These are phyloP conservation scores for Trichophyton mentagrophytes DNA, from an alignment of 2,329 filamentous ascomycete genomes.

Conservation along the genomic window DNA sequence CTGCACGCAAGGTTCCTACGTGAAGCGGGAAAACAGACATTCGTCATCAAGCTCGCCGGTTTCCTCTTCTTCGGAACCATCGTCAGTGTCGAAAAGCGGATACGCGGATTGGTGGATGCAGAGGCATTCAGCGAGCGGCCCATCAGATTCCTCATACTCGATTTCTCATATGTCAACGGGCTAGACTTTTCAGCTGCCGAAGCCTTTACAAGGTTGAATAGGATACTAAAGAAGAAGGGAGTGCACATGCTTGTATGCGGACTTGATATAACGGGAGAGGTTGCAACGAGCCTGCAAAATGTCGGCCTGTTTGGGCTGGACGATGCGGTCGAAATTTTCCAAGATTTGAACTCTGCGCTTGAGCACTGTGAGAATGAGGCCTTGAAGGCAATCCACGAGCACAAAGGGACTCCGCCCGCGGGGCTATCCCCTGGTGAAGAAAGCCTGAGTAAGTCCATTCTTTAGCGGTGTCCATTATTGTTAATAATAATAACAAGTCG, in stretches of 20 bases:
- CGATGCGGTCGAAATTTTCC: slow-evolving; percentile 65
- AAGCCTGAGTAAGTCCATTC: slow-evolving; percentile 6
- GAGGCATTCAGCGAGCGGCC: slow-evolving; percentile 64
- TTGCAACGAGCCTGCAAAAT: slow-evolving; percentile 67
- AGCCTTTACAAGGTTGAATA: slow-evolving; percentile 83
- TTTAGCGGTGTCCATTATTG: too few species aligned
- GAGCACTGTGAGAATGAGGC: slow-evolving; percentile 94
- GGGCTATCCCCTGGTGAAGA: slow-evolving; percentile 10
- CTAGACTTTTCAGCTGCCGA: slow-evolving; percentile 95
- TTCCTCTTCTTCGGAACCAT: slow-evolving; percentile 99
- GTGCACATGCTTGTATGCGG: slow-evolving; percentile 76
- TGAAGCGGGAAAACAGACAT: slow-evolving; percentile 75
- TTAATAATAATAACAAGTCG: background rate
- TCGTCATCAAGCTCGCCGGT: slow-evolving; percentile 79
- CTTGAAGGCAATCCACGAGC: slow-evolving; percentile 64
- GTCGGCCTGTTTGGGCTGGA: slow-evolving; percentile 68
- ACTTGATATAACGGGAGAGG: slow-evolving; percentile 58
- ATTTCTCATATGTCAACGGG: slow-evolving; percentile 78
- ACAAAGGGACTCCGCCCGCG: slow-evolving; percentile 39
- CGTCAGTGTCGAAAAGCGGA: slow-evolving; percentile 82
- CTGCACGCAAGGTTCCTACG: slow-evolving; percentile 78
- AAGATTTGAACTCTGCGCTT: slow-evolving; percentile 81
- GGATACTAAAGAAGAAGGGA: slow-evolving; percentile 62
- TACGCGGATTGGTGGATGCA: slow-evolving; percentile 69
- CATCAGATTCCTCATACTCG: slow-evolving; percentile 79